Percentiles rank a stretch among this genome's conserved stretches.
These are phyloP conservation scores for Boeremia lycopersici DNA, from an alignment of 2,329 filamentous ascomycete genomes.

Conservation along the genomic window DNA sequence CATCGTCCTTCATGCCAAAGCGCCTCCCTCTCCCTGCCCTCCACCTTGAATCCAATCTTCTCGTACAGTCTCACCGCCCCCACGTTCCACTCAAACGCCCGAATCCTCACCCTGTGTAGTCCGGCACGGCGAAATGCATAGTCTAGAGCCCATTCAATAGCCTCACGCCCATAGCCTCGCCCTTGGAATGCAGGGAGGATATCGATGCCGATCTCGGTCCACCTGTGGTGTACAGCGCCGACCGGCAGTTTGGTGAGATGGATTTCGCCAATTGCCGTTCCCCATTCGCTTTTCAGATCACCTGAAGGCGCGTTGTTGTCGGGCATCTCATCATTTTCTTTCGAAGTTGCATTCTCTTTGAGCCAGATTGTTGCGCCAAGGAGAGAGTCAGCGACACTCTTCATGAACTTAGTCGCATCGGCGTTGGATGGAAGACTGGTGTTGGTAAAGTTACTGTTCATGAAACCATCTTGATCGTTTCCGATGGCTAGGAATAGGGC, in stretches of 20 bases:
- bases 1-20: constrained; percentile 53
- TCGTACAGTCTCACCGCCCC: constrained; percentile 53
- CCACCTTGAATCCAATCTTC: constrained; percentile 53
- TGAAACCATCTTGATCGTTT: constrained; percentile 30
- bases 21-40: constrained; percentile 52
- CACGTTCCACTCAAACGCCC: constrained; percentile 52
- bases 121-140: constrained; percentile 56
- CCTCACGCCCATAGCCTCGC: constrained; percentile 55
- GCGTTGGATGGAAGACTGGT: constrained; percentile 21
- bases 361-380: constrained; percentile 35
- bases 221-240: constrained; percentile 51
- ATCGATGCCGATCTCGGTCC: constrained; percentile 49
- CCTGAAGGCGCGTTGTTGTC: background rate
- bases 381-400: constrained; percentile 23
- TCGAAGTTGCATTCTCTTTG: background rate
- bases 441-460: constrained; percentile 35
- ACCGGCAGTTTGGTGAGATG: constrained; percentile 3
- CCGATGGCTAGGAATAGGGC: constrained; percentile 32
- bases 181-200: constrained; percentile 46
- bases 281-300: constrained; percentile 10
- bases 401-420: constrained; percentile 25
- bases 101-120: constrained; percentile 53
- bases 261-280: constrained; percentile 19
- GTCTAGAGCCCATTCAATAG: constrained; percentile 55
- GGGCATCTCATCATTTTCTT: background rate